phyloP scores from a whole-genome alignment of 805 yeast species.

The Ogataea methylovora region DNA sequence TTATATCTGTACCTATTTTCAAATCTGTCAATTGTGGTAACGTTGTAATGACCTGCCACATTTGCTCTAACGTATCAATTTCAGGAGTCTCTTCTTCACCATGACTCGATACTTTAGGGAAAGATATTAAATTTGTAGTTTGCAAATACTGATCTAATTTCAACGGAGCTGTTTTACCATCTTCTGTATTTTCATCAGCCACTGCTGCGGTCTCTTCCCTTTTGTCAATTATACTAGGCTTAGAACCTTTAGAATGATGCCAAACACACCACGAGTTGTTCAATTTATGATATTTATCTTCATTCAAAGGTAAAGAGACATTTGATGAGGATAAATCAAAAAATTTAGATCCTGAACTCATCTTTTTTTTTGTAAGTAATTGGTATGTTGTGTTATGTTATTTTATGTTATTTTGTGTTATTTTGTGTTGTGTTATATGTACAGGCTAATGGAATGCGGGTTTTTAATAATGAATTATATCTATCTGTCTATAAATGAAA shows the following conservation, averaged over 20 bases:
- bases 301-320: not conserved
- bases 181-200: constrained; percentile 1
- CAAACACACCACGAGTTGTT: constrained; percentile 12
- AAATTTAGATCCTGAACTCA: constrained; percentile 1
- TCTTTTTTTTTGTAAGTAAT: too few species aligned
- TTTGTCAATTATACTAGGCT: not conserved
- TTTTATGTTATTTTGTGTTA: too few species aligned
- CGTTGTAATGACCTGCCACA: constrained; percentile 37
- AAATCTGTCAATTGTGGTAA: constrained; percentile 33
- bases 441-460: too few species aligned
- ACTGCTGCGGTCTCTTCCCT: not conserved
- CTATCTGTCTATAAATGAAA: too few species aligned
- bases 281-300: constrained; percentile 5
- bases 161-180: not conserved
- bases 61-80: constrained; percentile 44
- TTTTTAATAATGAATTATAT: too few species aligned
- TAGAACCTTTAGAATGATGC: constrained; percentile 11
- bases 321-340: not conserved
- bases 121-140: constrained; percentile 35
- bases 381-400: too few species aligned
- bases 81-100: constrained; percentile 9
- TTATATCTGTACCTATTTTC: constrained; percentile 42
- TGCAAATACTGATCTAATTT: constrained; percentile 37
- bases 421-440: too few species aligned
- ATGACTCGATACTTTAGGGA: constrained; percentile 21